Conservation (phyloP, 1,139 yeast genomes). For the Scheffersomyces titani region DNA sequence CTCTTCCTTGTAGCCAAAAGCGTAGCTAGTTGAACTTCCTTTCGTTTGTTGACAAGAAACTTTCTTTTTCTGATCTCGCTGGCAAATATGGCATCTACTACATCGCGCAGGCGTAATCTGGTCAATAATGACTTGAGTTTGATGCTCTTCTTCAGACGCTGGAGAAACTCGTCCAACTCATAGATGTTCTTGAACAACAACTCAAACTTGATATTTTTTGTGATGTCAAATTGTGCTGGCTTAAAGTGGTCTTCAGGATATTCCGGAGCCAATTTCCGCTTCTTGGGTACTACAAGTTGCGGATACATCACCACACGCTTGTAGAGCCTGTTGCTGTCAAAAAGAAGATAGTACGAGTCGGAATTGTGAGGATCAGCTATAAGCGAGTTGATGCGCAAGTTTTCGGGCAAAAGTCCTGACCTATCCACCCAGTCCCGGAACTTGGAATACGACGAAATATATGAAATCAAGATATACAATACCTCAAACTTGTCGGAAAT, state of each 20-base stretch:
- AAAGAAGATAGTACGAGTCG: constrained; percentile 42
- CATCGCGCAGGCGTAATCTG: constrained; percentile 16
- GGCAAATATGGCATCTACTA: constrained; percentile 26
- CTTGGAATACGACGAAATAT: constrained; percentile 34
- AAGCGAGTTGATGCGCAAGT: constrained; percentile 27
- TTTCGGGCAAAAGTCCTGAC: constrained; percentile 31
- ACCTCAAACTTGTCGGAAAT: constrained; percentile 49
- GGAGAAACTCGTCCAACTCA: constrained; percentile 27
- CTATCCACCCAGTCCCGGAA: constrained; percentile 49
- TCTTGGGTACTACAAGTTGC: constrained; percentile 40
- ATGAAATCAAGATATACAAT: constrained; percentile 41
- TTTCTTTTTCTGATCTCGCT: constrained; percentile 37
- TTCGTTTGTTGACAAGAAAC: constrained; percentile 41
- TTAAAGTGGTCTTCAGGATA: constrained; percentile 31
- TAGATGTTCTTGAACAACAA: constrained; percentile 34
- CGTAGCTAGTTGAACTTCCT: constrained; percentile 49
- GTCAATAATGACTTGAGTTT: constrained; percentile 21
- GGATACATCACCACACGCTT: constrained; percentile 35
- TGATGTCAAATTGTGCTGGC: constrained; percentile 33
- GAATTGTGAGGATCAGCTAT: constrained; percentile 10
- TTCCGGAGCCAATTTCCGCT: constrained; percentile 35
- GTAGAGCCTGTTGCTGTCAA: constrained; percentile 48
- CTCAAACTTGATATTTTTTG: constrained; percentile 27
- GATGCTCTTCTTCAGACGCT: constrained; percentile 16
- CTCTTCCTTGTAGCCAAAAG: constrained; percentile 43